A percentile compares a stretch with the other conserved stretches of the same genome.
Conservation (phyloP, 2,329 filamentous ascomycete genomes). For the Clathrospora elynae region DNA sequence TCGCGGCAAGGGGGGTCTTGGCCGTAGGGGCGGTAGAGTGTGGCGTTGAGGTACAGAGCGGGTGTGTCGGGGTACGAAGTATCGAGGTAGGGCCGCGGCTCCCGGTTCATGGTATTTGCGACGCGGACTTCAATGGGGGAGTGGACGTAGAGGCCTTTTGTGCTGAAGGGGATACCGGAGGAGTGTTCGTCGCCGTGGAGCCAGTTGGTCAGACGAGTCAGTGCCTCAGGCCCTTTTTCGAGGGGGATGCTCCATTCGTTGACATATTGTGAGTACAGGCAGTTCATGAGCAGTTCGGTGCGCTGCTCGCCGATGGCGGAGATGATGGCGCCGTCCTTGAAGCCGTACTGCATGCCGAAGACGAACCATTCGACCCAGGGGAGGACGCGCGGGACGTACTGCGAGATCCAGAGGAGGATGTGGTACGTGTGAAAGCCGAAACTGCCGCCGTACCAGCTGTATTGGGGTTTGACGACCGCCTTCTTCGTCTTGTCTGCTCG, state of each 20-base stretch:
- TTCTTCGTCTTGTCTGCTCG: conserved; percentile 77
- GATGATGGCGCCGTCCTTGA: conserved; percentile 69
- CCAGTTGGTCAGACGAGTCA: conserved; percentile 84
- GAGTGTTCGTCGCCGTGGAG: conserved; percentile 73
- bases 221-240: conserved; percentile 81
- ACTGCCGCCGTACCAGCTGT: conserved; percentile 78
- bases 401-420: conserved; percentile 80
- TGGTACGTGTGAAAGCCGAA: conserved; percentile 92
- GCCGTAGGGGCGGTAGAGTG: conserved; percentile 81
- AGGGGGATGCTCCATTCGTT: conserved; percentile 97
- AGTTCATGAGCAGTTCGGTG: conserved; percentile 90
- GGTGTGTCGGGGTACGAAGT: conserved; percentile 70
- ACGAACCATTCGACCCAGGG: conserved; percentile 96
- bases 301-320: conserved; percentile 80
- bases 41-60: conserved; percentile 87
- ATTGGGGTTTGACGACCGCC: conserved; percentile 62
- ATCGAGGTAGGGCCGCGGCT: conserved; percentile 70
- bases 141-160: conserved; percentile 80
- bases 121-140: conserved; percentile 93
- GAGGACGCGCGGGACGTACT: conserved; percentile 76
- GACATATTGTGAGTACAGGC: conserved; percentile 96
- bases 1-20: conserved; percentile 75
- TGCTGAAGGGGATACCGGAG: conserved; percentile 78
- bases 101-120: conserved; percentile 65
- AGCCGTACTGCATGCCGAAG: conserved; percentile 97